Evolutionary conservation across 176 grass and related monocot species (phyloP).

Genomic region (Stipa capillata): DNA sequence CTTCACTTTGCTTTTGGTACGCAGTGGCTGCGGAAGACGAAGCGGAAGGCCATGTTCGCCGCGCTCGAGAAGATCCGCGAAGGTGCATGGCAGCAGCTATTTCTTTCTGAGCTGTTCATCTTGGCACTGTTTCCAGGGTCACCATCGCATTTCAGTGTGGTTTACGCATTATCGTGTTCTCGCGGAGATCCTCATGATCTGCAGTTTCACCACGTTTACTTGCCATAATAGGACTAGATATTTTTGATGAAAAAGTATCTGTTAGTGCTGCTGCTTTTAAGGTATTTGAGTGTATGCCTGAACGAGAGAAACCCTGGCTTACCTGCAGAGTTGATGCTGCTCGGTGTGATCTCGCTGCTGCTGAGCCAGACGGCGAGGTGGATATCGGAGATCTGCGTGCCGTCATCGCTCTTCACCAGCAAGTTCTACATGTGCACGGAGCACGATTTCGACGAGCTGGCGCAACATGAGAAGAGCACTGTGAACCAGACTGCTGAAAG

Average conservation of each 20-base stretch:
- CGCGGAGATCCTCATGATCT: background rate
- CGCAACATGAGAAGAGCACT: background rate
- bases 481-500: conserved; percentile 34
- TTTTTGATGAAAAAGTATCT: too few species aligned
- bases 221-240: too few species aligned
- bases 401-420: conserved; percentile 58
- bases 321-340: conserved; percentile 79
- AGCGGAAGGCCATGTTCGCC: conserved; percentile 96
- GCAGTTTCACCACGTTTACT: background rate
- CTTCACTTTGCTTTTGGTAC: background rate
- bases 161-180: background rate
- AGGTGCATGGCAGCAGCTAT: too few species aligned
- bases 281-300: conserved; percentile 18
- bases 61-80: conserved; percentile 90
- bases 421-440: conserved; percentile 78
- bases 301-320: background rate
- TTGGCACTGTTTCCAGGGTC: background rate
- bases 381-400: conserved; percentile 90
- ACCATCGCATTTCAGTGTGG: background rate
- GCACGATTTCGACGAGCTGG: conserved; percentile 33
- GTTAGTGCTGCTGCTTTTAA: background rate
- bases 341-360: conserved; percentile 87
- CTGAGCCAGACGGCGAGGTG: conserved; percentile 79
- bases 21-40: conserved; percentile 85
- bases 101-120: background rate